Evolutionary conservation across 2,329 filamentous ascomycete genomes (phyloP), one percentile per base, ranked within the genome.

Genomic region (Hypoxylon sp.): DNA sequence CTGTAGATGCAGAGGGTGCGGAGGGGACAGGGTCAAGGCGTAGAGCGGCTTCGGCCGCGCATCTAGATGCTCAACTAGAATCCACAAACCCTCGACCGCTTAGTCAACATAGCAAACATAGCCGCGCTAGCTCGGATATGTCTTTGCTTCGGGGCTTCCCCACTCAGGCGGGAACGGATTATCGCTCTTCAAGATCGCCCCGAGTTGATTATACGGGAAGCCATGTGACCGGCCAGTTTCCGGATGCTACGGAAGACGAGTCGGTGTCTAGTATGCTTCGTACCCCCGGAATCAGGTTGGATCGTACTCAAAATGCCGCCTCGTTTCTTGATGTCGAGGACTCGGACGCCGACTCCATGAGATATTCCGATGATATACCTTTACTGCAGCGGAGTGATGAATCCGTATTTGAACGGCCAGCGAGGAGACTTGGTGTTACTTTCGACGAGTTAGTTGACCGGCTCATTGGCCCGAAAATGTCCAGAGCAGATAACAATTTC

Each of bases 401-500:
- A 59, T 86, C 81, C 63, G 84, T 88, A 20, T 86, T 88, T 66
- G 85, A 87, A 42, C 82, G 82, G 66, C 83, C 85, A 8, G 79
- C 83, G 27, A 89, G 86, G 76, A 79, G 82, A 54, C 77, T 81
- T 1, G 89, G 89, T 2, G 80, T 89, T 17, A 82, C 83, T 2
- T 89, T 91, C 72, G 90, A 92, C 68, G 91, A 94, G 61, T 83
- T 96, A 3, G 93, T 98, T 20, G 94, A 97, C 79, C 91, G 94
- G n/a, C 86, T 99, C 44, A 85, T 98, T 25, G 88, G 91, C 0
- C 88, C 93, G 69, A 92, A 93, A 37, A 91, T 95, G 82, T 94
- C 93, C 30, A 94, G 93, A 77, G 87, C 91, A n/a, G 96, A 98
- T 77, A 87, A 88, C 64, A 97, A 97, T 79, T 99, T 98, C 77